Base-by-base conservation (phyloP, 2,329 filamentous ascomycete genomes). In the Xylariaceae sp. region DNA sequence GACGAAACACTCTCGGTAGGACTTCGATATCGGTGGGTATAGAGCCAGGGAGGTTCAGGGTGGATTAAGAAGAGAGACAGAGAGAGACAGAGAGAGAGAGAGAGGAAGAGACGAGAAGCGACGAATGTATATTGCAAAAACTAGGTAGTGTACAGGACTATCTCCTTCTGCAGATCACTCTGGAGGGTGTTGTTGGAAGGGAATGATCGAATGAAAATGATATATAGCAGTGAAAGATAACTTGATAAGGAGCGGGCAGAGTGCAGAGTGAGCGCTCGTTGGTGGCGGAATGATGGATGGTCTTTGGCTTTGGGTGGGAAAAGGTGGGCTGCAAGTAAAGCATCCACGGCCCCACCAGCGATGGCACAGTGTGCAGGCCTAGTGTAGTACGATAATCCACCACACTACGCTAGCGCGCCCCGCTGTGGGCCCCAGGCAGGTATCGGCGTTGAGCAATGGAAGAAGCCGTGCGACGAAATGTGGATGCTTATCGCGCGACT, bases 281-380 rank as follows among this genome's bases (percentile, higher is more conserved):
- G 54, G 56, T 61, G 59, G 61, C 57, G 61, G 61, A 59, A 53
- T 55, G 58, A 53, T 61, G 62, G 49, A 18, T 18, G 17, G 17
- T 18, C 17, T 18, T 18, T 18, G 17, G 45, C 57, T 58, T 58
- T 56, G 53, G 59, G 48, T 34, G 54, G 17, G n/a, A 54, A 53
- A 60, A 61, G 57, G 60, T 62, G 55, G 60, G 54, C 53, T 56
- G 47, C 37, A 11, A 53, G 54, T 50, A 51, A 48, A 49, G 53
- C 49, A 53, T 13, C 37, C 37, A 42, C 37, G 37, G 42, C 42
- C 47, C 51, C 48, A 49, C 30, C 34, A 6, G 15, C 47, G n/a
- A 10, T 8, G 17, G n/a, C 23, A 55, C 42, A 35, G 18, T 48
- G 44, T 9, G 47, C 34, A 44, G 11, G 50, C 35, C 10, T 47